A percentile compares a stretch with the other conserved stretches of the same genome.
Evolutionary conservation across 805 yeast species (phyloP).

Genomic region (Cyberlindnera saturnus): DNA sequence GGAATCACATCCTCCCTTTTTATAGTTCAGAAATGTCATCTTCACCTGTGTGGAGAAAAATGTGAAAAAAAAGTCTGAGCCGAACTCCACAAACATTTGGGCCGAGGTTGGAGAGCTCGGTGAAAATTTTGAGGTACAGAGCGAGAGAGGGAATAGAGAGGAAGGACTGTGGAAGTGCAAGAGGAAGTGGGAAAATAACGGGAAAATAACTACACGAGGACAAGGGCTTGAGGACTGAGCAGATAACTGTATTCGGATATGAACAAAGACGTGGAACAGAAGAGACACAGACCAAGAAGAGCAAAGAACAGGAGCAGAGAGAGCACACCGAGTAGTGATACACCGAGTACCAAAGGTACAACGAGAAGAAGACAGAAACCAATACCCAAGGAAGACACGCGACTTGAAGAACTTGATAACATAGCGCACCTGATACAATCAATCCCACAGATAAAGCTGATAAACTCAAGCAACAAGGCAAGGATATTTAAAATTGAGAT

Average conservation of each 20-base stretch:
- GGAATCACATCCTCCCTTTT: neutral
- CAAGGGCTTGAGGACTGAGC: too few species aligned
- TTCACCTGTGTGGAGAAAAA: neutral
- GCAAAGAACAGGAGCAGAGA: neutral
- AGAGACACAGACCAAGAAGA: too few species aligned
- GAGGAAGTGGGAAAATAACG: too few species aligned
- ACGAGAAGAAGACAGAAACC: neutral
- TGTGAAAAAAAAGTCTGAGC: neutral
- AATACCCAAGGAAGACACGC: slow-evolving; percentile 5
- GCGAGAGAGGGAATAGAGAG: neutral
- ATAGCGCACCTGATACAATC: slow-evolving; percentile 7
- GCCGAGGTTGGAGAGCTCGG: neutral
- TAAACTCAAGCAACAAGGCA: slow-evolving; percentile 15
- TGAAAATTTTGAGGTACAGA: neutral
- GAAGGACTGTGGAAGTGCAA: too few species aligned
- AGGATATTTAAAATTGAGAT: slow-evolving; percentile 13
- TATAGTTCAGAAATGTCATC: too few species aligned
- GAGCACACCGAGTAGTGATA: neutral
- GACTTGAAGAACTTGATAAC: slow-evolving; percentile 10
- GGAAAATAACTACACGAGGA: too few species aligned
- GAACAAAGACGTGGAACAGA: neutral
- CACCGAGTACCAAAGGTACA: too few species aligned
- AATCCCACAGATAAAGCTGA: slow-evolving; percentile 12
- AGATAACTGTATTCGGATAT: too few species aligned
- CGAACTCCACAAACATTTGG: neutral